These are phyloP conservation scores for Stachybotrys chlorohalonatus DNA, from an alignment of 2,329 filamentous ascomycete species.

Conservation along the genomic window DNA sequence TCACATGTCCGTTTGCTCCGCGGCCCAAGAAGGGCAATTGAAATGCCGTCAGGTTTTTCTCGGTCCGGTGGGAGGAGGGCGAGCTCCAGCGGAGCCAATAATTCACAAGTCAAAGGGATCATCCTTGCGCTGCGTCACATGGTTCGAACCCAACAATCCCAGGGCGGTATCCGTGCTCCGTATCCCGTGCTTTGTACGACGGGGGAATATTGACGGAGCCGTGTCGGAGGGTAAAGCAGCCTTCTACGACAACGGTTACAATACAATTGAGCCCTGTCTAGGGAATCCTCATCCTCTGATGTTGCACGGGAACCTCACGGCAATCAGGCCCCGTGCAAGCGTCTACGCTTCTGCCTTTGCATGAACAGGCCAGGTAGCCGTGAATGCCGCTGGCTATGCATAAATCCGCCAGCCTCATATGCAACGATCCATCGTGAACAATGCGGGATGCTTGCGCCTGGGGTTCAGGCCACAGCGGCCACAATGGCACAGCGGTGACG, in stretches of 20 bases:
- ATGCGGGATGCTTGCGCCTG: not conserved
- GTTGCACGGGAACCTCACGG: no score
- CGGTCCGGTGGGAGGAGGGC: not conserved
- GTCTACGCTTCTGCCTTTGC: no score
- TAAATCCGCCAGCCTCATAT: not conserved
- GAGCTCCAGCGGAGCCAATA: not conserved
- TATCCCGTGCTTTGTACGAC: no score
- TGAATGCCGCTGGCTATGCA: no score
- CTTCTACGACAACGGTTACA: no score
- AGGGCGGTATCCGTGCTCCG: no score
- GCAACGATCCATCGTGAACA: not conserved
- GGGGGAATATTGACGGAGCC: no score
- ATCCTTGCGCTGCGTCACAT: not conserved
- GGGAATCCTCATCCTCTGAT: no score
- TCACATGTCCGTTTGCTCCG: not conserved
- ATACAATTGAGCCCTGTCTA: no score
- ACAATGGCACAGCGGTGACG: not conserved
- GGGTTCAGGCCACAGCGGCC: not conserved
- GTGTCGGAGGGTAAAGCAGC: no score
- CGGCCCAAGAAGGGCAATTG: not conserved
- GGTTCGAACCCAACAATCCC: not conserved
- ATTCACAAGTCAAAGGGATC: not conserved
- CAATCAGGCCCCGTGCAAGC: no score
- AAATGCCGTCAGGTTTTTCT: not conserved
- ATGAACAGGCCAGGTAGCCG: no score